phyloP scores from a whole-genome alignment of 2,329 filamentous ascomycete genomes.

The Paecilomyces formosus region DNA sequence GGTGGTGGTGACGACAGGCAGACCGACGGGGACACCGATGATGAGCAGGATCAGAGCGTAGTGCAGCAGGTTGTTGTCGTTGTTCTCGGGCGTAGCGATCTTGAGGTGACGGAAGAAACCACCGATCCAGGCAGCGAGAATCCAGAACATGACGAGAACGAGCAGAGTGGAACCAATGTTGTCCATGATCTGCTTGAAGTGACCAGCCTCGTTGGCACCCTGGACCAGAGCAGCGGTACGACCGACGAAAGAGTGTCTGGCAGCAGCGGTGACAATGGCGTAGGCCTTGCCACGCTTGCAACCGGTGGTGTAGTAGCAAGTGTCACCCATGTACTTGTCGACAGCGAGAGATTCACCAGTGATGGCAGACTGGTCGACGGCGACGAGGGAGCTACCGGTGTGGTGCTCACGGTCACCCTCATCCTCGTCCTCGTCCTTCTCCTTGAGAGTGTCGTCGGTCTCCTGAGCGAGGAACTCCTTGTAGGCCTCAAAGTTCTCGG shows the following conservation, averaged over 20 bases:
- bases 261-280: slow-evolving; percentile 59
- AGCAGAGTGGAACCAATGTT: slow-evolving; percentile 67
- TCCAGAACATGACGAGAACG: slow-evolving; percentile 71
- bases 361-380: slow-evolving; percentile 72
- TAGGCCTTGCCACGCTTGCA: slow-evolving; percentile 76
- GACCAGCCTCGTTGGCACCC: slow-evolving; percentile 67
- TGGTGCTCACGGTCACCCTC: slow-evolving; percentile 51
- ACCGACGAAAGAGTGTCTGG: slow-evolving; percentile 68
- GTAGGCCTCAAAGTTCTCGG: slow-evolving; percentile 61
- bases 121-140: slow-evolving; percentile 67
- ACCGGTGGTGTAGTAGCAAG: slow-evolving; percentile 70
- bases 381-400: slow-evolving; percentile 58
- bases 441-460: slow-evolving; percentile 52
- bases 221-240: slow-evolving; percentile 67
- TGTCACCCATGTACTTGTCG: slow-evolving; percentile 59
- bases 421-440: slow-evolving; percentile 51
- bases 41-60: slow-evolving; percentile 66
- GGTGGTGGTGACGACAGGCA: slow-evolving; percentile 71
- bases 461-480: slow-evolving; percentile 57
- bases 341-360: slow-evolving; percentile 69
- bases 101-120: slow-evolving; percentile 67
- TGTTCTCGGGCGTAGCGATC: slow-evolving; percentile 45
- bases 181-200: slow-evolving; percentile 81
- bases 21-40: slow-evolving; percentile 72
- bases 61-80: slow-evolving; percentile 58